A percentile compares a stretch with the other conserved stretches of the same genome.
phyloP scores from a whole-genome alignment of 768 basidiomycete species.

The Suillus lakei region DNA sequence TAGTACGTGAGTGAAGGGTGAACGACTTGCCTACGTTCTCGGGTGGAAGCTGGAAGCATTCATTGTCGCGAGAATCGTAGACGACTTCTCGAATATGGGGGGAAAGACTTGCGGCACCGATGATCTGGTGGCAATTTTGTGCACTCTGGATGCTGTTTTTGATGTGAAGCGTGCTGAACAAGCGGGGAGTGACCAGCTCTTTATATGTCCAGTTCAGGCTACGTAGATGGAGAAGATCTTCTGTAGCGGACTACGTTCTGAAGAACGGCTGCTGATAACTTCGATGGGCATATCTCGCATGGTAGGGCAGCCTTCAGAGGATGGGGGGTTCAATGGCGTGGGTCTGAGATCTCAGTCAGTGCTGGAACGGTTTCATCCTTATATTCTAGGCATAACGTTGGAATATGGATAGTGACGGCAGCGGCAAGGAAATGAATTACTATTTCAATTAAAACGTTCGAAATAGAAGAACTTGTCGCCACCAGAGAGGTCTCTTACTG shows the following conservation, averaged over 20 bases:
- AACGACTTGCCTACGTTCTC: conserved; percentile 14
- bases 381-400: neutral
- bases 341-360: neutral
- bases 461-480: neutral
- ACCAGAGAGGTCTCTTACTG: too few species aligned
- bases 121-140: conserved; percentile 25
- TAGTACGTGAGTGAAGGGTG: neutral
- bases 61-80: conserved; percentile 33
- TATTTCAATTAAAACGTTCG: neutral
- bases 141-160: conserved; percentile 33
- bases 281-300: conserved; percentile 34
- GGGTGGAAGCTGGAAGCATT: conserved; percentile 29
- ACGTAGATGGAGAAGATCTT: conserved; percentile 34
- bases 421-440: neutral
- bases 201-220: conserved; percentile 30
- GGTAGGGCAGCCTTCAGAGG: neutral
- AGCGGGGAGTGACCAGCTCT: conserved; percentile 27
- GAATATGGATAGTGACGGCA: neutral
- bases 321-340: neutral
- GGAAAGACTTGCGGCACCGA: conserved; percentile 26
- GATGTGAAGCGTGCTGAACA: conserved; percentile 28
- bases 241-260: conserved; percentile 23
- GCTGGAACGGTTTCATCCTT: neutral
- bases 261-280: conserved; percentile 27
- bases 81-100: conserved; percentile 29